These are phyloP conservation scores for Cercis canadensis DNA, from an alignment of 306 rosid species.

Conservation along the genomic window DNA sequence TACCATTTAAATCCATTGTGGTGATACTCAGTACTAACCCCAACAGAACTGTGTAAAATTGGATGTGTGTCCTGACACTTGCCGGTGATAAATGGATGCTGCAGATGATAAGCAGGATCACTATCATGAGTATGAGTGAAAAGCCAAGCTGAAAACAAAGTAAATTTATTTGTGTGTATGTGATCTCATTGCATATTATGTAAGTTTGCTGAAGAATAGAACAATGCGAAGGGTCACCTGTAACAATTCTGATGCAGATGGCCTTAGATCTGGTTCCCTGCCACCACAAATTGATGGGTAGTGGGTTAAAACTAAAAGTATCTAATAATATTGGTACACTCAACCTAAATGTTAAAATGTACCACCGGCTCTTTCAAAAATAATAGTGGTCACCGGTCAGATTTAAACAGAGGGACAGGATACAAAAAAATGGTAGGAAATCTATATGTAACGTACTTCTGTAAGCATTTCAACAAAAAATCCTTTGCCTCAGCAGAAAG, in stretches of 20 bases:
- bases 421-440: constrained; percentile 25
- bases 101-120: constrained; percentile 45
- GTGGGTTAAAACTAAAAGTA: constrained; percentile 35
- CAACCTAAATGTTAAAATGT: constrained; percentile 25
- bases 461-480: constrained; percentile 85
- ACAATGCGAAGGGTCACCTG: constrained; percentile 58
- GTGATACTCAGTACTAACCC: constrained; percentile 57
- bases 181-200: constrained; percentile 1
- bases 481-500: constrained; percentile 87
- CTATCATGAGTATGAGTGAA: constrained; percentile 16
- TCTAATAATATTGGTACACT: constrained; percentile 19
- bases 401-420: neutral
- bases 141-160: constrained; percentile 23
- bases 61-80: constrained; percentile 60
- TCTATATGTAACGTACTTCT: constrained; percentile 57
- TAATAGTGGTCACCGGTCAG: constrained; percentile 22
- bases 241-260: constrained; percentile 77
- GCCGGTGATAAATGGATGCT: constrained; percentile 87
- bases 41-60: constrained; percentile 48
- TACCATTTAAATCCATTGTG: constrained; percentile 26
- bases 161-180: neutral
- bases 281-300: constrained; percentile 47
- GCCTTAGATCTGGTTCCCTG: constrained; percentile 92
- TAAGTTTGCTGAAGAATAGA: constrained; percentile 18
- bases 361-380: constrained; percentile 28